These are phyloP conservation scores for Boletus sp. DNA, from an alignment of 768 basidiomycete species.

Conservation along the genomic window DNA sequence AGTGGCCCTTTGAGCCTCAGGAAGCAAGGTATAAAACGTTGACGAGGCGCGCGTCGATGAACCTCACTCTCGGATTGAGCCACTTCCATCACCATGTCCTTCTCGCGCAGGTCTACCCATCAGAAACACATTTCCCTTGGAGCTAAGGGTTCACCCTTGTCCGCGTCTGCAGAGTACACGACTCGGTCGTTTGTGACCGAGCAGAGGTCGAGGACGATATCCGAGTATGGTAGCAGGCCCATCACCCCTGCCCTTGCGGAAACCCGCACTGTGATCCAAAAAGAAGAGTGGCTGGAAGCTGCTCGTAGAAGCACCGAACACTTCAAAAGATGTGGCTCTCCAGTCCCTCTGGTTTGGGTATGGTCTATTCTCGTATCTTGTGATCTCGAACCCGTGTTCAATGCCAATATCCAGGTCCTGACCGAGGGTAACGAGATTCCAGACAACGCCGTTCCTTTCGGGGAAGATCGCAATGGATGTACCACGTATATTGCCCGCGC, in stretches of 20 bases:
- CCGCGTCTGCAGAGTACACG: conserved; percentile 9
- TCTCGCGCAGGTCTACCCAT: conserved; percentile 9
- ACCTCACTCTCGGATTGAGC: neutral
- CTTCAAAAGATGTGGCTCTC: conserved; percentile 28
- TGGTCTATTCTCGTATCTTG: neutral
- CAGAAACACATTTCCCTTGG: conserved; percentile 5
- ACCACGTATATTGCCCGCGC: conserved; percentile 32
- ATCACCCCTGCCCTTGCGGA: conserved; percentile 14
- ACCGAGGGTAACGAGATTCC: conserved; percentile 33
- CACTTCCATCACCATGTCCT: conserved; percentile 18
- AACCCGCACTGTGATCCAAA: conserved; percentile 17
- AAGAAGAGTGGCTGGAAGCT: conserved; percentile 29
- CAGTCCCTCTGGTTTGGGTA: conserved; percentile 35
- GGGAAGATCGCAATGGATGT: conserved; percentile 30
- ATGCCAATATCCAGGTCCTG: conserved; percentile 19
- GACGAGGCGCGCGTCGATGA: neutral
- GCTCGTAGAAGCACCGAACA: conserved; percentile 31
- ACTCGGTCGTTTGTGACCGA: conserved; percentile 4
- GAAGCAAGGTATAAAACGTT: conserved; percentile 16
- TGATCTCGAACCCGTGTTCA: neutral
- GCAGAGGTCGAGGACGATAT: conserved; percentile 15
- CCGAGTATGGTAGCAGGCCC: conserved; percentile 18
- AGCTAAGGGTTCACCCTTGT: conserved; percentile 11
- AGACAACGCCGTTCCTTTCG: conserved; percentile 34
- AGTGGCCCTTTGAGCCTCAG: neutral